Evolutionary conservation across 2,329 filamentous ascomycete genomes (phyloP).

Genomic region (Pseudocercospora pini-densiflorae): DNA sequence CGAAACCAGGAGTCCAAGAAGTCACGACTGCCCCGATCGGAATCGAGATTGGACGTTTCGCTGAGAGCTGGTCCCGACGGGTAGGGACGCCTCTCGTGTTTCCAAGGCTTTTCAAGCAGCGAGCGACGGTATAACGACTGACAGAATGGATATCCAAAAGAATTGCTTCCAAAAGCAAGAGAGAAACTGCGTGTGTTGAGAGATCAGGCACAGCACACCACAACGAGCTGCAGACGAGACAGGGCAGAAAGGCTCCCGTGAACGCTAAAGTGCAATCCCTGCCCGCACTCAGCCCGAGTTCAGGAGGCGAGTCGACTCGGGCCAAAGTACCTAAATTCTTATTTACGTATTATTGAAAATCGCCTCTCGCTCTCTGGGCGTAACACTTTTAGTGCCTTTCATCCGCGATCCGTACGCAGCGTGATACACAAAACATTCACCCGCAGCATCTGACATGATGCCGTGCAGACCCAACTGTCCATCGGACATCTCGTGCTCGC

Average conservation of each 20-base stretch:
- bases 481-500: neutral
- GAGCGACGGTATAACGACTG: constrained; percentile 10
- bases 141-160: neutral
- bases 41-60: constrained; percentile 9
- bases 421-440: neutral
- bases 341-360: neutral
- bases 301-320: constrained; percentile 1
- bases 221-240: neutral
- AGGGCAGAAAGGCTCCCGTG: neutral
- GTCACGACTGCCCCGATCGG: neutral
- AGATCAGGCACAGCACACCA: neutral
- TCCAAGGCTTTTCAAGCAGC: neutral
- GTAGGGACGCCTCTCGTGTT: neutral
- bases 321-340: neutral
- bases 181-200: constrained; percentile 8
- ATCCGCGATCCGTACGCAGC: constrained; percentile 3
- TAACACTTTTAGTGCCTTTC: constrained; percentile 1
- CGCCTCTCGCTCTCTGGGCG: constrained; percentile 9
- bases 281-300: constrained; percentile 6
- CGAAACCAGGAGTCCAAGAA: neutral
- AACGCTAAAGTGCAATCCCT: constrained; percentile 5
- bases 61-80: neutral
- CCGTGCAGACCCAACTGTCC: neutral
- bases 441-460: neutral
- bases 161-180: neutral